Evolutionary conservation across 768 basidiomycete species (phyloP).

Genomic region (Trametes coccinea): DNA sequence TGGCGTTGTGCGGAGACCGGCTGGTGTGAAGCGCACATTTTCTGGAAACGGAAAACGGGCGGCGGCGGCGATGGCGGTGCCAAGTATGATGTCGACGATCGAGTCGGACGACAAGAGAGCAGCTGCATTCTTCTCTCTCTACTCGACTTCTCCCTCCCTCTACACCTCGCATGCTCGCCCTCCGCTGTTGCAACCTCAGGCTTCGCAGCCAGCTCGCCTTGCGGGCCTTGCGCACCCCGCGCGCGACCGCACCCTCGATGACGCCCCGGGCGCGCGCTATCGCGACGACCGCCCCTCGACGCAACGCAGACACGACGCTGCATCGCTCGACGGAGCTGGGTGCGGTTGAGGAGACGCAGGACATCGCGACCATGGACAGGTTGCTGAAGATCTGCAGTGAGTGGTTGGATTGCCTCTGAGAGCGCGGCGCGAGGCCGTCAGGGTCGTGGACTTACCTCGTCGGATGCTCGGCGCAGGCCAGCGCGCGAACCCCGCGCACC

Average conservation of each 20-base stretch:
- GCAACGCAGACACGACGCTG: slow-evolving; percentile 16
- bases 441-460: background rate
- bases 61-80: background rate
- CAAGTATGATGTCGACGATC: background rate
- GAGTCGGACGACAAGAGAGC: no score
- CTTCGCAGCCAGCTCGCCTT: background rate
- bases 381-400: slow-evolving; percentile 58
- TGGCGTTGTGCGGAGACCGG: no score
- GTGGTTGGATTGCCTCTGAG: slow-evolving; percentile 27
- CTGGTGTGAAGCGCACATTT: background rate
- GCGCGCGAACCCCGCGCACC: slow-evolving; percentile 20
- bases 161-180: background rate
- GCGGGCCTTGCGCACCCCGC: background rate
- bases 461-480: slow-evolving; percentile 6
- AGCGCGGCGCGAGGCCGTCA: slow-evolving; percentile 17
- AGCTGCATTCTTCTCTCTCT: no score
- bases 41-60: background rate
- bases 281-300: slow-evolving; percentile 10
- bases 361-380: slow-evolving; percentile 57
- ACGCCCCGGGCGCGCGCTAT: slow-evolving; percentile 2
- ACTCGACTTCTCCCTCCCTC: no score
- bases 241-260: background rate
- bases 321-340: slow-evolving; percentile 25
- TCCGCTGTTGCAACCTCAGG: slow-evolving; percentile 1
- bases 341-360: slow-evolving; percentile 52